Percentiles rank a stretch among this genome's conserved stretches.
These are phyloP conservation scores for Gilbertella persicaria DNA, from an alignment of 371 early-diverging fungal genomes.

Conservation along the genomic window DNA sequence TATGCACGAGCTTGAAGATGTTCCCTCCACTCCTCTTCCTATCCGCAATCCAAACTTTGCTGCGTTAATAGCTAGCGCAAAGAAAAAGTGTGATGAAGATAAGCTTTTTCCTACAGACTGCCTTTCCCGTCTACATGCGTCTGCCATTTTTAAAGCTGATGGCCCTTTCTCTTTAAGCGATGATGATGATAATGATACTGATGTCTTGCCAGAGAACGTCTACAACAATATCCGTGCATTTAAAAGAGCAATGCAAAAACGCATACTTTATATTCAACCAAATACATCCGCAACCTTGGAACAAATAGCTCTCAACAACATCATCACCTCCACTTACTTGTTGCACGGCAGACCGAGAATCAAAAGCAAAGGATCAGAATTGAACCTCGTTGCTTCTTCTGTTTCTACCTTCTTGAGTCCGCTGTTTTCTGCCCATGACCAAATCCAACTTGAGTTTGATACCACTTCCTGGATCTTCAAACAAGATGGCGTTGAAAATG, in stretches of 20 bases:
- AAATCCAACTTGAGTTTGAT: constrained; percentile 23
- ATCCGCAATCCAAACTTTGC: constrained; percentile 12
- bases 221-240: constrained; percentile 13
- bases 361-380: constrained; percentile 15
- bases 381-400: constrained; percentile 8
- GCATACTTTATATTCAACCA: constrained; percentile 16
- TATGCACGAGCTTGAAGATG: constrained; percentile 6
- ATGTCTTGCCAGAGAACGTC: constrained; percentile 7
- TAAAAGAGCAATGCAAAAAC: constrained; percentile 11
- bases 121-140: constrained; percentile 8
- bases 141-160: constrained; percentile 14
- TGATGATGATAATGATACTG: constrained; percentile 11
- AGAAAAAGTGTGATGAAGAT: constrained; percentile 11
- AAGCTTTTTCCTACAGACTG: constrained; percentile 10
- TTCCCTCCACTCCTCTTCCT: constrained; percentile 10
- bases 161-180: constrained; percentile 12
- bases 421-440: constrained; percentile 20
- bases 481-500: constrained; percentile 7
- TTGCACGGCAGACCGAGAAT: constrained; percentile 20
- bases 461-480: constrained; percentile 22
- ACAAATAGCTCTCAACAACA: constrained; percentile 14
- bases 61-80: constrained; percentile 13
- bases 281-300: constrained; percentile 12
- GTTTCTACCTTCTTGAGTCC: constrained; percentile 13
- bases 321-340: constrained; percentile 15